Conservation (phyloP, 2,329 filamentous ascomycete genomes). For the Ophiostoma sp. region DNA sequence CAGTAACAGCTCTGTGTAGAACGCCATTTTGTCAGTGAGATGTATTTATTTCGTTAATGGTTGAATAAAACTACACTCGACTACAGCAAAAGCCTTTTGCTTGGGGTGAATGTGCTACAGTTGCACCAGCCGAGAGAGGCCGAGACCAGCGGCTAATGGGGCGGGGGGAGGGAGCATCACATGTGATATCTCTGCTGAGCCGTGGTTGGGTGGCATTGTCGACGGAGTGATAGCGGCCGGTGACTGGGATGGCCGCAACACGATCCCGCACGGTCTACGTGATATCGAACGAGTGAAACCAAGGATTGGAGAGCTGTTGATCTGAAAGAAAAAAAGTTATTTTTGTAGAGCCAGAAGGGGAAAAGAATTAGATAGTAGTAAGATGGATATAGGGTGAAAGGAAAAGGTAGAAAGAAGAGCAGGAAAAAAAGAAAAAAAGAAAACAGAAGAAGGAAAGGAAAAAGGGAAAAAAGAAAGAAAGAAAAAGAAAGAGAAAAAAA, state of each 20-base stretch:
- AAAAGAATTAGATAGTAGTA: too few species aligned
- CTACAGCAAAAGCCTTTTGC: too few species aligned
- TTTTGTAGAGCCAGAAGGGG: too few species aligned
- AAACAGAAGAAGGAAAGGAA: neutral
- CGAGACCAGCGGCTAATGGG: neutral
- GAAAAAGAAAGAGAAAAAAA: neutral
- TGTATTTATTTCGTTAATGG: neutral
- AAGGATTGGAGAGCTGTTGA: neutral
- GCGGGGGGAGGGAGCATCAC: neutral
- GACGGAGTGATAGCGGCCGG: neutral
- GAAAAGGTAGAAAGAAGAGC: neutral
- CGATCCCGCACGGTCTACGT: too few species aligned
- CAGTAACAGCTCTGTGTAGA: neutral
- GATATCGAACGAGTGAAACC: neutral
- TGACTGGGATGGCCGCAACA: neutral
- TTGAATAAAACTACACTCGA: too few species aligned
- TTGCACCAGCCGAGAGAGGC: neutral
- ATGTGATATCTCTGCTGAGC: neutral
- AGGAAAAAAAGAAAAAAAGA: neutral
- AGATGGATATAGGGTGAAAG: neutral
- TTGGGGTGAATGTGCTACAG: neutral
- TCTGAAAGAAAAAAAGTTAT: neutral
- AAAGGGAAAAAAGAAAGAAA: neutral
- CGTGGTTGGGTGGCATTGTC: constrained; percentile 1
- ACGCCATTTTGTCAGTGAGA: neutral